These are phyloP conservation scores for Claviceps pazoutovae DNA, from an alignment of 2,329 filamentous ascomycete genomes.

Conservation along the genomic window DNA sequence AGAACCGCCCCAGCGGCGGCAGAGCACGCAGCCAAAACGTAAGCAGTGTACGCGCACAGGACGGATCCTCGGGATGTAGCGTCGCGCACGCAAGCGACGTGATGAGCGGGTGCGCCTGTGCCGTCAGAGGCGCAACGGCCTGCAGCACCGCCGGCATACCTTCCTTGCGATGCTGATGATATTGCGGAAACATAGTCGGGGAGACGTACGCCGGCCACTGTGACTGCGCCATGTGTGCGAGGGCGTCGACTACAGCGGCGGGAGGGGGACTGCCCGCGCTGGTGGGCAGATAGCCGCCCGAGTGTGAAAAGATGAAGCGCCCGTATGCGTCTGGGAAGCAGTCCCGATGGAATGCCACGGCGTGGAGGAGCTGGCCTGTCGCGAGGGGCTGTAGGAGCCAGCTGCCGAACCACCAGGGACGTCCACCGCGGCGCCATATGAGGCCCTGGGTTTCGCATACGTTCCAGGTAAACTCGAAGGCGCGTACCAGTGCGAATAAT, in stretches of 20 bases:
- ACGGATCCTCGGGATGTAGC: slow-evolving; percentile 77
- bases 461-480: slow-evolving; percentile 80
- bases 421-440: slow-evolving; percentile 44
- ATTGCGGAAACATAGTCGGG: slow-evolving; percentile 71
- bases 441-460: slow-evolving; percentile 60
- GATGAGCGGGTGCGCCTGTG: slow-evolving; percentile 76
- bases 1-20: slow-evolving; percentile 62
- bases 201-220: slow-evolving; percentile 79
- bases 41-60: slow-evolving; percentile 74
- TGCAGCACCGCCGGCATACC: slow-evolving; percentile 53
- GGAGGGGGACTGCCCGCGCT: slow-evolving; percentile 35
- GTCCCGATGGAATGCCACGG: slow-evolving; percentile 63
- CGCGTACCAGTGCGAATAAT: slow-evolving; percentile 68
- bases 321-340: slow-evolving; percentile 47
- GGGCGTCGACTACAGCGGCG: slow-evolving; percentile 63
- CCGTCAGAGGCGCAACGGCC: slow-evolving; percentile 62
- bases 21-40: slow-evolving; percentile 79
- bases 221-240: slow-evolving; percentile 68
- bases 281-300: slow-evolving; percentile 57
- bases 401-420: slow-evolving; percentile 74
- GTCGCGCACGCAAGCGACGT: slow-evolving; percentile 76
- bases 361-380: slow-evolving; percentile 63
- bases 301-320: slow-evolving; percentile 51
- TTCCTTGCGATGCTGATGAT: slow-evolving; percentile 29
- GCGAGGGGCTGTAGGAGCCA: slow-evolving; percentile 70